Conservation (phyloP, 805 yeast genomes). For the Cyberlindnera subsufficiens region DNA sequence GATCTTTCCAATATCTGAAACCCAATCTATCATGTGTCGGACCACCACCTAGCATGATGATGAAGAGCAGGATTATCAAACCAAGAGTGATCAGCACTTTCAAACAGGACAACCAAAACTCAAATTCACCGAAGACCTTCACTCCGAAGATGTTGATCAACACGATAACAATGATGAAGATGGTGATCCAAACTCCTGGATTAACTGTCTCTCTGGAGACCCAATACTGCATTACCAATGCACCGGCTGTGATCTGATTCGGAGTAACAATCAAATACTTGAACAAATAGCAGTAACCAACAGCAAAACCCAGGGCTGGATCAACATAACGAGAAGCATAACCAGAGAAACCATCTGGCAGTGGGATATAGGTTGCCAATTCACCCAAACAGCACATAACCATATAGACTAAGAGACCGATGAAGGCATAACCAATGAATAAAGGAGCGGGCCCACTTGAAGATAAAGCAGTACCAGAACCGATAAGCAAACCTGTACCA, state of each 20-base stretch:
- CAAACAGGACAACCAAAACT: conserved; percentile 41
- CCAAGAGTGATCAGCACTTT: conserved; percentile 44
- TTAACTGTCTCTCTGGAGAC: conserved; percentile 31
- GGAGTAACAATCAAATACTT: conserved; percentile 23
- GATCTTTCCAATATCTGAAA: conserved; percentile 62
- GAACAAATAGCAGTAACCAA: conserved; percentile 24
- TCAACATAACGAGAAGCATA: conserved; percentile 44
- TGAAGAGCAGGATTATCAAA: conserved; percentile 41
- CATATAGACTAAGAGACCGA: conserved; percentile 64
- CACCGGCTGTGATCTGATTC: conserved; percentile 51
- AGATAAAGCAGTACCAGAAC: conserved; percentile 52
- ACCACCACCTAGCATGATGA: conserved; percentile 73
- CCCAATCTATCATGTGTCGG: conserved; percentile 71
- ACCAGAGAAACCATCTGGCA: conserved; percentile 60
- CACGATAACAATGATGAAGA: conserved; percentile 32
- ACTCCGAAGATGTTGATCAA: conserved; percentile 48
- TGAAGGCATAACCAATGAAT: conserved; percentile 39
- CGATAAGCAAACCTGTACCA: conserved; percentile 67
- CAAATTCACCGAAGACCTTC: conserved; percentile 53
- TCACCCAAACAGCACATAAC: conserved; percentile 68
- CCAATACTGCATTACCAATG: conserved; percentile 48
- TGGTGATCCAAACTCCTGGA: conserved; percentile 57
- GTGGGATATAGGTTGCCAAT: conserved; percentile 60
- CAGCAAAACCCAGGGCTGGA: conserved; percentile 24
- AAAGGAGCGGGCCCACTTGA: conserved; percentile 46